A percentile compares a stretch with the other conserved stretches of the same genome.
Conservation (phyloP, 108 stramenopile genomes). For the Parietichytrium sp. region DNA sequence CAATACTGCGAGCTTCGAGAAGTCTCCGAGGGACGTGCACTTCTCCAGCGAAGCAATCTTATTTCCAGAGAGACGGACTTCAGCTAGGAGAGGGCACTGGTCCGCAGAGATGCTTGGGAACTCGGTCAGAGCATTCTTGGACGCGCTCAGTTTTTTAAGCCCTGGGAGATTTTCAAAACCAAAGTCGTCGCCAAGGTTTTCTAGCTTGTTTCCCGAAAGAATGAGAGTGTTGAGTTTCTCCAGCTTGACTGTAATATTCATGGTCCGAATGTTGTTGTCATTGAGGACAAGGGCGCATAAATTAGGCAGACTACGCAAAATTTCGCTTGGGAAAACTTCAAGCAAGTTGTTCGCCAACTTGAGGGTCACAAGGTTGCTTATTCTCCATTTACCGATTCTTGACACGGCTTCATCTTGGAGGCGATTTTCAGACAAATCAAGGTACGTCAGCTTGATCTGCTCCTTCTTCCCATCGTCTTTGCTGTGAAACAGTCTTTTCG, state of each 20-base stretch:
- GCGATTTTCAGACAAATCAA: not conserved
- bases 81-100: constrained; percentile 28
- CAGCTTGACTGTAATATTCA: not conserved
- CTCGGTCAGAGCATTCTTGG: not conserved
- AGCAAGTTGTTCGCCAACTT: not conserved
- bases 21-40: not conserved
- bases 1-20: constrained; percentile 16
- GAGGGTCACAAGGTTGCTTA: constrained; percentile 28
- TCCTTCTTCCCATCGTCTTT: too few species aligned
- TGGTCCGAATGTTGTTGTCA: not conserved
- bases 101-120: not conserved
- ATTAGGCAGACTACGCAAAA: not conserved
- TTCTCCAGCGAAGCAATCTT: not conserved
- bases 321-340: not conserved
- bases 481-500: constrained; percentile 10
- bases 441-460: not conserved
- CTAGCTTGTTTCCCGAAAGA: not conserved
- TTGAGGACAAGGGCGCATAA: constrained; percentile 15
- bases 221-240: constrained; percentile 1
- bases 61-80: not conserved
- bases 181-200: not conserved
- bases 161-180: not conserved
- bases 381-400: not conserved
- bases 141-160: constrained; percentile 17
- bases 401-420: not conserved